phyloP scores from a whole-genome alignment of 2,329 filamentous ascomycete species.

The Claviceps cyperi region DNA sequence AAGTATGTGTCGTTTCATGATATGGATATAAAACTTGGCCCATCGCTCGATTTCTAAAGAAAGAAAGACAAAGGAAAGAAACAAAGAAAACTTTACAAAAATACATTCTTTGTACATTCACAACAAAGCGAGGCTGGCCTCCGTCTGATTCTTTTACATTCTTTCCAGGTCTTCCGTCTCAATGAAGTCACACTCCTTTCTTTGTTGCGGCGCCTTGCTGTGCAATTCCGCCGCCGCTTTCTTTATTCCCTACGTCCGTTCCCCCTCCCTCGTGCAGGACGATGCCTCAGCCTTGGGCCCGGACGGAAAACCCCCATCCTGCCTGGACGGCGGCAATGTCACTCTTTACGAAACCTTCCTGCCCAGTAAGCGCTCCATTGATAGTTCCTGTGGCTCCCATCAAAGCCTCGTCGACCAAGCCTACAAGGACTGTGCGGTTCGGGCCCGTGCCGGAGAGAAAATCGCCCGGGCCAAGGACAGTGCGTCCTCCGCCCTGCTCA shows the following conservation, averaged over 20 bases:
- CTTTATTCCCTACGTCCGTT: background rate
- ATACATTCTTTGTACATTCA: no score
- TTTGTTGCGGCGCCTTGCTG: background rate
- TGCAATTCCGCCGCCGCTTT: background rate
- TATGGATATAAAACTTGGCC: no score
- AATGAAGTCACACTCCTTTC: background rate
- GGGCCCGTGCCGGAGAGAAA: background rate
- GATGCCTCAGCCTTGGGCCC: background rate
- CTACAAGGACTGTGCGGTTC: background rate
- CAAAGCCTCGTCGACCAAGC: background rate
- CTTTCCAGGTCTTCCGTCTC: no score
- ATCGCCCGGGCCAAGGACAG: background rate
- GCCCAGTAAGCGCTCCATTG: background rate
- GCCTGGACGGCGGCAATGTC: background rate
- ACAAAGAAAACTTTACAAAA: no score
- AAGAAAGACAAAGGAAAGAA: no score
- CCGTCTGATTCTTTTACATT: no score
- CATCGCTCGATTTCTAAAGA: no score
- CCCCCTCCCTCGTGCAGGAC: background rate
- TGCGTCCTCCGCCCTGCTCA: background rate
- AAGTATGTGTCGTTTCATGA: no score
- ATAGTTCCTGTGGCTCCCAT: background rate
- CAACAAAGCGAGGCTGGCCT: no score
- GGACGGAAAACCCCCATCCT: background rate
- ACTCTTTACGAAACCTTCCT: background rate